Evolutionary conservation across 2,329 filamentous ascomycete species (phyloP), one percentile per base, ranked within the genome.

Genomic region (Colletotrichum gigasporum): DNA sequence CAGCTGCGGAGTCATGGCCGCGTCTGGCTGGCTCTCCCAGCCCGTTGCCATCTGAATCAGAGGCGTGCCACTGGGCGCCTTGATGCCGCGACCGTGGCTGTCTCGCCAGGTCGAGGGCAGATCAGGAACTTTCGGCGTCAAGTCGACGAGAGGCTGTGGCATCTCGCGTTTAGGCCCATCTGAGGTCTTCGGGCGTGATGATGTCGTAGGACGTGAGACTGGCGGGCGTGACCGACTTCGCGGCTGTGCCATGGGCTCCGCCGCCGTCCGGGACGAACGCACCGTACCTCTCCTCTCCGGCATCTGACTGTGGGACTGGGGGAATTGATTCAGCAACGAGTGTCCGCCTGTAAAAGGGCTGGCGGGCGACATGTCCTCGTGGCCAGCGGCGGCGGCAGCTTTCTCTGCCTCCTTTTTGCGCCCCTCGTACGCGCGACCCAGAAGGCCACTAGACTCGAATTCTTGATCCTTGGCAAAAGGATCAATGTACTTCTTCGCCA

Each of bases 111-210:
- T 83, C 73, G 90, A 82, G 16, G 89, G 89, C 6, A 89, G 83
- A 66, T 91, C 89, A 51, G 84, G 82, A 71, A 90, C 91, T 50
- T 82, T 80, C 0, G 88, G 87, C 0, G 88, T 89, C 39, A 93
- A 82, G 70, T 92, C 91, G 28, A 94, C 77, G 5, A 94, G 81
- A 2, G 91, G 90, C 66, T 87, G 88, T 3, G 82, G 82, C 69
- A 72, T 74, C 10, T 76, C 59, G 18, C 67, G 71, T 48, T 72
- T 69, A 5, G 66, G 63, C 14, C 63, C 59, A 37, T 68, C 68
- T 10, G 68, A 69, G 12, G 66, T 59, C 24, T 50, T 41, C 37
- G 66, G 26, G 32, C 65, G 57, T 72, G 76, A 61, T 11, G 70
- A 71, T 4, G 72, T 69, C 11, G 68, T 66, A 28, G 73, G 72